Evolutionary conservation across 306 rosid genomes (phyloP).

Genomic region (Malus sieversii): DNA sequence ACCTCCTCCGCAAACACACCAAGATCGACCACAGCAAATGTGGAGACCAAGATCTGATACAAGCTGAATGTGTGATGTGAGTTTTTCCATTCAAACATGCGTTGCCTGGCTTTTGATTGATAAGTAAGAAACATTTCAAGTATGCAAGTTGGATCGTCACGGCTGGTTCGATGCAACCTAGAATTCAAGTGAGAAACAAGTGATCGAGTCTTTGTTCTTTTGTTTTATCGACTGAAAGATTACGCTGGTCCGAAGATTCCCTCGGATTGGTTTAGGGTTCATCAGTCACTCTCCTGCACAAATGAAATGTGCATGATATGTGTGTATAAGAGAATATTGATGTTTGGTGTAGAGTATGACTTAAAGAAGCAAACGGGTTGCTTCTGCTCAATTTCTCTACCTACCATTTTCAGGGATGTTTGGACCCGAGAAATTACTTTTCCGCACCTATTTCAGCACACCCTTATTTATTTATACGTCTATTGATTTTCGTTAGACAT

Average conservation of each 20-base stretch:
- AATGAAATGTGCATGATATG: not conserved
- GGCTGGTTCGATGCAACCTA: not conserved
- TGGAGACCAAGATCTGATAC: slow-evolving; percentile 45
- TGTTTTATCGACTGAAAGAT: not conserved
- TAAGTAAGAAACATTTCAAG: not conserved
- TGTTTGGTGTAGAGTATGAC: not conserved
- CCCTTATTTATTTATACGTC: not conserved
- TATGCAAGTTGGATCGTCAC: not conserved
- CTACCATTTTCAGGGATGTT: not conserved
- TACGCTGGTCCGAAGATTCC: not conserved
- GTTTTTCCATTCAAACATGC: not conserved
- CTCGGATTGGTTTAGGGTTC: not conserved
- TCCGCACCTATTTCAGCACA: not conserved
- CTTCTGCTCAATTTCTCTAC: not conserved
- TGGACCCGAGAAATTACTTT: not conserved
- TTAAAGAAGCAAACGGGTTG: not conserved
- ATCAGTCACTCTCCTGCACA: not conserved
- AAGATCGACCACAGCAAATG: slow-evolving; percentile 27
- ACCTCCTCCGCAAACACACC: slow-evolving; percentile 10
- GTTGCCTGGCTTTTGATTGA: not conserved
- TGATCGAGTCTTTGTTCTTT: not conserved
- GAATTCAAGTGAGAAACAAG: not conserved
- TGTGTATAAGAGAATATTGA: not conserved
- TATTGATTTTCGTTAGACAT: too few relatives aligned
- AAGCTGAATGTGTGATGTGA: not conserved